Conservation (phyloP, 805 yeast genomes). For the Saccharomyces kudriavzevii region DNA sequence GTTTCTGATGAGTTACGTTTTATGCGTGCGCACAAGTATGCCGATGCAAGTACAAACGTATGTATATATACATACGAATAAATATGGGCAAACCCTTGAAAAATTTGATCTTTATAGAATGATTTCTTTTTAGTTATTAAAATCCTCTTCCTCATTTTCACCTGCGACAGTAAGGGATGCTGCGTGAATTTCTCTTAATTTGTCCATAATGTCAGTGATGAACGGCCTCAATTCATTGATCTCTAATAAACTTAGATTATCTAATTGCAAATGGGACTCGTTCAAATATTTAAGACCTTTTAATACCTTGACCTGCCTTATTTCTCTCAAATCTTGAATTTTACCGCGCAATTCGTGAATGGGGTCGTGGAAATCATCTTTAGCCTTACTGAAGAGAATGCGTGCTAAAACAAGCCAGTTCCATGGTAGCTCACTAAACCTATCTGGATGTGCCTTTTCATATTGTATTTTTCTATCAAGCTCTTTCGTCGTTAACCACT, state of each 20-base stretch:
- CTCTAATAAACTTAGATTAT: conserved; percentile 75
- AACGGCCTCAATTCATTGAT: conserved; percentile 84
- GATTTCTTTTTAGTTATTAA: neutral
- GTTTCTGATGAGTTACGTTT: neutral
- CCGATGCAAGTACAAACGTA: neutral
- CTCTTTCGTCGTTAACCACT: conserved; percentile 59
- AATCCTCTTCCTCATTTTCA: neutral
- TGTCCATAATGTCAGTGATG: conserved; percentile 72
- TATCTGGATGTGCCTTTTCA: conserved; percentile 49
- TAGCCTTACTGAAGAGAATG: conserved; percentile 54
- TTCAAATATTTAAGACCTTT: conserved; percentile 72
- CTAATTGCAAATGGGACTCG: conserved; percentile 74
- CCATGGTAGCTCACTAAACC: conserved; percentile 71
- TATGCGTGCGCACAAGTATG: neutral
- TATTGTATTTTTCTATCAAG: conserved; percentile 54
- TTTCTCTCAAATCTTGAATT: conserved; percentile 77
- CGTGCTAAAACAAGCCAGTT: conserved; percentile 82
- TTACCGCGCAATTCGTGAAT: conserved; percentile 60
- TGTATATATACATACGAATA: neutral
- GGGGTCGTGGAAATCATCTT: conserved; percentile 72
- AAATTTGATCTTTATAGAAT: neutral
- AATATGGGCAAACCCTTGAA: neutral
- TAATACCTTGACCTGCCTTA: conserved; percentile 71
- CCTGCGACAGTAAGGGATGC: conserved; percentile 6
- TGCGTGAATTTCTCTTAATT: conserved; percentile 45